Evolutionary conservation across 139 green algal genomes (phyloP), one percentile per base, ranked within the genome.

Genomic region (Ettlia oleoabundans): DNA sequence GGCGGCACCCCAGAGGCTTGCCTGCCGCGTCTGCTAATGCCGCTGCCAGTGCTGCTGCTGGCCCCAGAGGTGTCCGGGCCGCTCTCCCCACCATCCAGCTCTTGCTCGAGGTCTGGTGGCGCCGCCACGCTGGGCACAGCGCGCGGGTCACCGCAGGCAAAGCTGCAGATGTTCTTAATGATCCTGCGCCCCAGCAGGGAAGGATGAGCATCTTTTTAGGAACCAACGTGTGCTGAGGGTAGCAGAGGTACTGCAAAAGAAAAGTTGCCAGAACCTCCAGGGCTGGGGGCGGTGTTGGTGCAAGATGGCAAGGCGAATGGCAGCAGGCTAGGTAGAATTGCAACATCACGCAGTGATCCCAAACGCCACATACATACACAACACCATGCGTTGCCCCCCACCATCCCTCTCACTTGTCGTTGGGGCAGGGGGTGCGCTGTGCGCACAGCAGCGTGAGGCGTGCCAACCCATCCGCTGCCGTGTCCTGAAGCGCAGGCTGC

Each of bases 151-250:
- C 85, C 87, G 72, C 90, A 94, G 0, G 91, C 93, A 89, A 98
- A 93, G 28, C 40, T 64, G 52, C 84, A 94, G 1, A 98, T 52
- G 82, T 99, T 98, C 66, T 85, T 90, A 7, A 97, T 76, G 26
- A 99, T 84, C 53, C 87, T 86, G 82, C 76, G 43, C 8, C 10
- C 38, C 26, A 15, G 53, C 21, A 2, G 19, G 35, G 72, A 19
- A 30, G 33, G 51, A 13, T 13, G 33, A 43, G 65, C n/a, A n/a
- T n/a, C n/a, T n/a, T n/a, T n/a, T n/a, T n/a, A n/a, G n/a, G n/a
- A n/a, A n/a, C n/a, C n/a, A n/a, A n/a, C n/a, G n/a, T n/a, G n/a
- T n/a, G n/a, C n/a, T n/a, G n/a, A n/a, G n/a, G n/a, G n/a, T n/a
- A n/a, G n/a, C n/a, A n/a, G n/a, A n/a, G n/a, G n/a, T n/a, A n/a